These are phyloP conservation scores for Gyrodon lividus DNA, from an alignment of 768 basidiomycete species.

Conservation along the genomic window DNA sequence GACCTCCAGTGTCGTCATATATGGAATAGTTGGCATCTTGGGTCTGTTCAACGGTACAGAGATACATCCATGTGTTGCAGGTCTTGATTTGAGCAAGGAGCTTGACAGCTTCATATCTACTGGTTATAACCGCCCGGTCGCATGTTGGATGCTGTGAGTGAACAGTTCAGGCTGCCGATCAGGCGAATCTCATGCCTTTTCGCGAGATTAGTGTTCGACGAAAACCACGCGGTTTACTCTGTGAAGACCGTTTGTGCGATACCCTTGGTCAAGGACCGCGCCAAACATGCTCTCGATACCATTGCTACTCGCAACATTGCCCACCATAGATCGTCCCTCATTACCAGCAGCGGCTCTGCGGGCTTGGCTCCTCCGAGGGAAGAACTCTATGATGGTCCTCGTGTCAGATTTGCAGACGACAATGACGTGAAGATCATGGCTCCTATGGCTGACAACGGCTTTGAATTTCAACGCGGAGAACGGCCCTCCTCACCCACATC, in stretches of 20 bases:
- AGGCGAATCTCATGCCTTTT: slow-evolving; percentile 4
- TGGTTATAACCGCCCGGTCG: slow-evolving; percentile 64
- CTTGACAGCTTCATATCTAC: slow-evolving; percentile 64
- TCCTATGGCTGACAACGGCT: slow-evolving; percentile 24
- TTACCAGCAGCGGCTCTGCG: slow-evolving; percentile 28
- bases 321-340: slow-evolving; percentile 45
- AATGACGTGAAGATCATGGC: slow-evolving; percentile 46
- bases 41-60: slow-evolving; percentile 66
- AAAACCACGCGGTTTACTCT: slow-evolving; percentile 57
- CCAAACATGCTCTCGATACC: slow-evolving; percentile 48
- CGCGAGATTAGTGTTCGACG: slow-evolving; percentile 59
- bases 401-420: slow-evolving; percentile 55
- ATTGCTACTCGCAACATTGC: slow-evolving; percentile 51
- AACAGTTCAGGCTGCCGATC: neutral
- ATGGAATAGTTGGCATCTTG: slow-evolving; percentile 75
- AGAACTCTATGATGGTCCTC: slow-evolving; percentile 24
- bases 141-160: slow-evolving; percentile 67
- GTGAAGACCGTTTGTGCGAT: slow-evolving; percentile 71
- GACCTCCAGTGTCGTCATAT: slow-evolving; percentile 56
- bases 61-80: neutral
- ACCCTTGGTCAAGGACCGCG: slow-evolving; percentile 67
- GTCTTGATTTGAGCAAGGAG: slow-evolving; percentile 12
- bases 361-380: slow-evolving; percentile 19
- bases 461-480: slow-evolving; percentile 1
- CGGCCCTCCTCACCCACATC: slow-evolving; percentile 25